A percentile compares a stretch with the other conserved stretches of the same genome.
Evolutionary conservation across 2,329 filamentous ascomycete genomes (phyloP).

Genomic region (Setomelanomma holmii): DNA sequence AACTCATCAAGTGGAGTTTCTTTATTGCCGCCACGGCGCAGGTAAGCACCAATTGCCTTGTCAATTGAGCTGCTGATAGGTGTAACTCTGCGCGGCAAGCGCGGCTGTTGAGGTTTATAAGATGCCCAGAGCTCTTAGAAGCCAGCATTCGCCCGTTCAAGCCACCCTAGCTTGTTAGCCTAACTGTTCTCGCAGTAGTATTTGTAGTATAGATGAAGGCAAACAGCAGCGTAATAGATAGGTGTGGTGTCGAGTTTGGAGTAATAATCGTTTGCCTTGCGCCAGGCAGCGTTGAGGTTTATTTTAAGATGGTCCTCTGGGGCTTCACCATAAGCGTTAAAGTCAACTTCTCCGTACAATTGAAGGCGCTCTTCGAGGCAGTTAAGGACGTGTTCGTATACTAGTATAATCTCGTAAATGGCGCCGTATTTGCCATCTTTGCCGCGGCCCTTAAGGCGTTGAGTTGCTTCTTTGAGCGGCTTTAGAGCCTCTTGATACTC

Average conservation of each 20-base stretch:
- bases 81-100: not conserved
- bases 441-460: not conserved
- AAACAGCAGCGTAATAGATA: no score
- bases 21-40: no score
- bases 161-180: conserved; percentile 1
- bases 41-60: not conserved
- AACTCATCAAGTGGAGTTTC: conserved; percentile 1
- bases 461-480: not conserved
- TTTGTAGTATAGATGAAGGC: conserved; percentile 5
- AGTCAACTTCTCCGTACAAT: not conserved
- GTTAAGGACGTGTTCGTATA: not conserved
- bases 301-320: not conserved
- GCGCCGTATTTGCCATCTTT: conserved; percentile 2
- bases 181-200: conserved; percentile 7
- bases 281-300: not conserved
- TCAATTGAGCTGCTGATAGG: not conserved
- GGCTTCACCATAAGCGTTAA: not conserved
- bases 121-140: not conserved
- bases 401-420: conserved; percentile 1
- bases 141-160: not conserved
- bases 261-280: conserved; percentile 2
- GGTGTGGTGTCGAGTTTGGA: conserved; percentile 2
- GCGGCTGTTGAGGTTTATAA: not conserved
- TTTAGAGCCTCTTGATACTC: conserved; percentile 2
- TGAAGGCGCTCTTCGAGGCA: not conserved